Conservation (phyloP, 257 asterid genomes). For the Jaltomata sinuosa region DNA sequence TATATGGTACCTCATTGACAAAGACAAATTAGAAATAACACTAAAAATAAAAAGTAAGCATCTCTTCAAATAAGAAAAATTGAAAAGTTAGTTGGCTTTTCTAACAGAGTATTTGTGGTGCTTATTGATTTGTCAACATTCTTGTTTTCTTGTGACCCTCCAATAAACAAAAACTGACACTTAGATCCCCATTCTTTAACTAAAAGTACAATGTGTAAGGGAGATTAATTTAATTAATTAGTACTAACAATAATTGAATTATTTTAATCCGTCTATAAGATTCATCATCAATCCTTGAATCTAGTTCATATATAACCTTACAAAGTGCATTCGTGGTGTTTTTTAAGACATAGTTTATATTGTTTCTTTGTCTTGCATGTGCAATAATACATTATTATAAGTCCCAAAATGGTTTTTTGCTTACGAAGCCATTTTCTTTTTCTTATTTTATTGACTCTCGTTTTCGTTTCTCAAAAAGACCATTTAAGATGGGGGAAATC, state of each 20-base stretch:
- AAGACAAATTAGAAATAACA: not conserved
- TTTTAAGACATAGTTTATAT: not conserved
- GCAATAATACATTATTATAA: not conserved
- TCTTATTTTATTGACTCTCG: not conserved
- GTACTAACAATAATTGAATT: not conserved
- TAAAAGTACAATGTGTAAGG: not conserved
- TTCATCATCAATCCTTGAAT: not conserved
- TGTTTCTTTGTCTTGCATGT: not conserved
- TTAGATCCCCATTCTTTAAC: not conserved
- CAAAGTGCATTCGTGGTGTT: not conserved
- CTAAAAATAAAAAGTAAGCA: not conserved
- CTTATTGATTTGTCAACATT: not conserved
- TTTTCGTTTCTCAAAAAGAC: not conserved
- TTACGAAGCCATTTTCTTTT: not conserved
- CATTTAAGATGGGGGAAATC: too few relatives aligned
- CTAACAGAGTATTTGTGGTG: not conserved
- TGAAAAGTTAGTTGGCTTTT: slow-evolving; percentile 1
- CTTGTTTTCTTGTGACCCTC: not conserved
- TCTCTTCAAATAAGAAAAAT: not conserved
- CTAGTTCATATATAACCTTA: not conserved
- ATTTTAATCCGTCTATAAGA: not conserved
- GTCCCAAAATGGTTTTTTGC: not conserved
- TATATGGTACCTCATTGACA: not conserved
- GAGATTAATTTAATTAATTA: not conserved
- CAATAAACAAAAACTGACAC: not conserved